Evolutionary conservation across 352 stramenopile genomes (phyloP).

Genomic region (Phytophthora pini): DNA sequence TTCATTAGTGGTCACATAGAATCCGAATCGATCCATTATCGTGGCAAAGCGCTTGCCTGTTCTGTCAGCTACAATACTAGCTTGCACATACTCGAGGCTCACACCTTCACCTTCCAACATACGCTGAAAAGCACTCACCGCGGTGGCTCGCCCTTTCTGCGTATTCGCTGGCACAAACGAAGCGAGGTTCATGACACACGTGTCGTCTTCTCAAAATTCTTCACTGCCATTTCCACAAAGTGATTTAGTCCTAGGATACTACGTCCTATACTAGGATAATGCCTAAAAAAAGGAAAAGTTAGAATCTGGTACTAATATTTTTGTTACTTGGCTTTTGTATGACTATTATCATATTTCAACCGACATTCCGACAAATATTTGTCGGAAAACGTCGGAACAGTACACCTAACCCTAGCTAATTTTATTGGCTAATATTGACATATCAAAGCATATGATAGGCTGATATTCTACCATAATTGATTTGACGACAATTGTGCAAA

Average conservation of each 20-base stretch:
- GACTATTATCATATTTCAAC: conserved; percentile 16
- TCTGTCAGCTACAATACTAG: background rate
- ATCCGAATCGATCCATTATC: conserved; percentile 14
- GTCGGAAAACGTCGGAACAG: conserved; percentile 7
- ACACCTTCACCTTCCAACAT: background rate
- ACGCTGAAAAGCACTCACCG: conserved; percentile 1
- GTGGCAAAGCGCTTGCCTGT: conserved; percentile 6
- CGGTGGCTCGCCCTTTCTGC: conserved; percentile 14
- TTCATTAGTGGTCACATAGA: background rate
- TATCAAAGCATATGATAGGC: background rate
- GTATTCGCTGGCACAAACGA: conserved; percentile 19
- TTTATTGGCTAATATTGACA: background rate
- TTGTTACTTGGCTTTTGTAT: conserved; percentile 10
- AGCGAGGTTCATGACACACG: conserved; percentile 9
- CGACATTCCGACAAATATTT: conserved; percentile 25
- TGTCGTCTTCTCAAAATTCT: conserved; percentile 6
- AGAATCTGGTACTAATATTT: conserved; percentile 13
- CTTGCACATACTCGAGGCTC: conserved; percentile 5
- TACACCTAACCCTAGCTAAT: background rate
- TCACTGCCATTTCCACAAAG: background rate
- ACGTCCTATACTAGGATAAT: conserved; percentile 2
- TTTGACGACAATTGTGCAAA: background rate
- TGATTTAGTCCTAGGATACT: background rate
- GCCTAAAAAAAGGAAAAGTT: conserved; percentile 2
- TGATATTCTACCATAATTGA: background rate